phyloP scores from a whole-genome alignment of 352 stramenopile genomes.

The Pythium sp. region DNA sequence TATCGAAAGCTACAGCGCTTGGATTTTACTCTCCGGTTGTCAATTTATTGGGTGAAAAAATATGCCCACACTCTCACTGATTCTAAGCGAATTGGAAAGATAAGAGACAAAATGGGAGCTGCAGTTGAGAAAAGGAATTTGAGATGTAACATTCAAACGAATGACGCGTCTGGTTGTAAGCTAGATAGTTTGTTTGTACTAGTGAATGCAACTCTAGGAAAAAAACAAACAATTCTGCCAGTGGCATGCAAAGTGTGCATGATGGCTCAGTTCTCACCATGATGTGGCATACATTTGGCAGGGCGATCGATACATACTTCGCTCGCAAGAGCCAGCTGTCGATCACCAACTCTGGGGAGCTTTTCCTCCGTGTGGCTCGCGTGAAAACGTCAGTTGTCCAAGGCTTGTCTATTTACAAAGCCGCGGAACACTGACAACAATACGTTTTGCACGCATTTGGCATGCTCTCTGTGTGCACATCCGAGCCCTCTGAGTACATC shows the following conservation, averaged over 20 bases:
- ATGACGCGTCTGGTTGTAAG: slow-evolving; percentile 23
- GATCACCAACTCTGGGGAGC: slow-evolving; percentile 7
- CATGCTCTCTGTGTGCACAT: slow-evolving; percentile 11
- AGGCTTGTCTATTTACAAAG: slow-evolving; percentile 14
- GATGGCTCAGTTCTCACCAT: slow-evolving; percentile 19
- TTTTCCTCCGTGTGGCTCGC: slow-evolving; percentile 14
- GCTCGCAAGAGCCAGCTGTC: slow-evolving; percentile 20
- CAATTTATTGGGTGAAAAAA: slow-evolving; percentile 12
- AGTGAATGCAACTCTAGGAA: slow-evolving; percentile 3
- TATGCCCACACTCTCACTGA: slow-evolving; percentile 9
- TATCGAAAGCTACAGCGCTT: background rate
- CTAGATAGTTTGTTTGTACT: slow-evolving; percentile 6
- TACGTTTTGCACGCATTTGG: slow-evolving; percentile 16
- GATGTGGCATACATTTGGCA: slow-evolving; percentile 21
- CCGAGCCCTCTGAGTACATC: slow-evolving; percentile 11
- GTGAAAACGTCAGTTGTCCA: slow-evolving; percentile 17
- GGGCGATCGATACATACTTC: slow-evolving; percentile 22
- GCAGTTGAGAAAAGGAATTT: slow-evolving; percentile 24
- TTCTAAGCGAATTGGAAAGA: slow-evolving; percentile 17
- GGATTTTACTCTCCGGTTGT: slow-evolving; percentile 5
- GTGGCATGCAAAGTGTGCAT: slow-evolving; percentile 13
- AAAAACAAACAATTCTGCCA: background rate
- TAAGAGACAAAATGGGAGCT: slow-evolving; percentile 23
- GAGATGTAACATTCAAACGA: slow-evolving; percentile 16
- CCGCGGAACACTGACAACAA: slow-evolving; percentile 10